Evolutionary conservation across 345 rosid genomes (phyloP), one percentile per base, ranked within the genome.

Genomic region (Hibiscus trionum): DNA sequence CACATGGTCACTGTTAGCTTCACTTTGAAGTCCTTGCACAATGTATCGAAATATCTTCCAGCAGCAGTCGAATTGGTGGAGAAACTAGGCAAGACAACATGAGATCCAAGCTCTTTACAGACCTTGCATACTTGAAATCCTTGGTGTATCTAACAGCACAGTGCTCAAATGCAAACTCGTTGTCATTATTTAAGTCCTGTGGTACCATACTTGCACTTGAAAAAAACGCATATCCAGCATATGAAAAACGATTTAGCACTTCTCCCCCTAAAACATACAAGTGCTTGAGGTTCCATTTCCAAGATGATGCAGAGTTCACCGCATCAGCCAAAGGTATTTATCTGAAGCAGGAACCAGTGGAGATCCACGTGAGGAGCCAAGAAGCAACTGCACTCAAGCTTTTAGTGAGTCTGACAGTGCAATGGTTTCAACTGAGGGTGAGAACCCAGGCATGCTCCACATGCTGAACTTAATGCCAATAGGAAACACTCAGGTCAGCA

Each of bases 221-320:
- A 70, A 68, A 11, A 53, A 7, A 33, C 60, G 44, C 63, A 21
- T 66, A 11, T 53, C 74, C 69, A 29, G 72, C 73, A 65, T 35
- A 69, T 11, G 1, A 35, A 26, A 17, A 52, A 50, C 33, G 61
- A 68, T 24, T 74, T 74, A n/a, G 76, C 67, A 57, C 72, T 56
- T 75, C 68, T 77, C 5, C 60, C 46, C 60, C 58, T 73, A 56
- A 73, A 73, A 74, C 82, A 80, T 69, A 79, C 77, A 61, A 80
- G 79, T 42, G 86, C 84, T 69, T 83, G 82, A 78, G 74, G 79
- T 64, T 61, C 76, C 19, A 72, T 61, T 35, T 77, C 72, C 60
- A 44, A 69, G 77, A 69, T 39, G 71, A 49, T 11, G 66, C 66
- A 21, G 50, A 37, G 37, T 49, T 72, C 67, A 19, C 66, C 10